These are phyloP conservation scores for Stentor coeruleus DNA, from an alignment of 73 alveolate genomes.

Conservation along the genomic window DNA sequence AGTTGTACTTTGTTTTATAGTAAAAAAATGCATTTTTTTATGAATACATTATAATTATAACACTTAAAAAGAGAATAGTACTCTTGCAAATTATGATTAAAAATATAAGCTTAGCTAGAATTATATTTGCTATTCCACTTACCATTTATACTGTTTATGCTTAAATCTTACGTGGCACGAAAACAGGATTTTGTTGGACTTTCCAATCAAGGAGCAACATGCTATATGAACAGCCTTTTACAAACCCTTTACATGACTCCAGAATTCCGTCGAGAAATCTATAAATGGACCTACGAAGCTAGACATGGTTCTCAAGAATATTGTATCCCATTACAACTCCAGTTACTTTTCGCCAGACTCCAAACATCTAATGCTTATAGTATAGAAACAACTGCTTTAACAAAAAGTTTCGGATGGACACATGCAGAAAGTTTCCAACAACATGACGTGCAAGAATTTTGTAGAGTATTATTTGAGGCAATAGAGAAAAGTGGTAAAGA, in stretches of 20 bases:
- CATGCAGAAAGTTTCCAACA: constrained; percentile 41
- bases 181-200: constrained; percentile 62
- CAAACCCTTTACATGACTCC: constrained; percentile 84
- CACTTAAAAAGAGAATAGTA: too few relatives aligned
- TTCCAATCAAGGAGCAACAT: constrained; percentile 87
- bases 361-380: constrained; percentile 27
- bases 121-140: too few relatives aligned
- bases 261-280: constrained; percentile 76
- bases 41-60: too few relatives aligned
- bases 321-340: constrained; percentile 63
- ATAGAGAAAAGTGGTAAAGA: constrained; percentile 66
- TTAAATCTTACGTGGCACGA: not conserved
- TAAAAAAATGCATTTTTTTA: too few relatives aligned
- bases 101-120: too few relatives aligned
- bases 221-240: constrained; percentile 73
- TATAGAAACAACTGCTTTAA: constrained; percentile 34
- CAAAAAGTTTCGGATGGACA: constrained; percentile 62
- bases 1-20: too few relatives aligned
- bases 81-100: too few relatives aligned
- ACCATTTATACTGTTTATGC: too few relatives aligned
- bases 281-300: constrained; percentile 48
- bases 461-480: constrained; percentile 94
- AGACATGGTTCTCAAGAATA: constrained; percentile 44
- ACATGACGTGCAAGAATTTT: constrained; percentile 78
- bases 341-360: constrained; percentile 57